Evolutionary conservation across 2,329 filamentous ascomycete genomes (phyloP).

Genomic region (Beauveria brongniartii): DNA sequence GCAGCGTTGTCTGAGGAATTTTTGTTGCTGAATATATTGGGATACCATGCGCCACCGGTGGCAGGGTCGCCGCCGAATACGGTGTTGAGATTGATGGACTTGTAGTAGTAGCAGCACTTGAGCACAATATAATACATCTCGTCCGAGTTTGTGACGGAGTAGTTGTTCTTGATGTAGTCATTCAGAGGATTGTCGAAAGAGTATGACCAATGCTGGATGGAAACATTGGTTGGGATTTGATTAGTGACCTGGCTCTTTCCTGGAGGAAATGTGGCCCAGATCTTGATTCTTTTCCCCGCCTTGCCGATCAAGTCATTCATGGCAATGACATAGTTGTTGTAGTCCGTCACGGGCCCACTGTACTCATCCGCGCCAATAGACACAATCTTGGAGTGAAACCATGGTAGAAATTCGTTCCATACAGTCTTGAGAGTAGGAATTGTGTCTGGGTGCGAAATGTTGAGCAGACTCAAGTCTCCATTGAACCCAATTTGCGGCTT

Average conservation of each 20-base stretch:
- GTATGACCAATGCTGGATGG: slow-evolving; percentile 29
- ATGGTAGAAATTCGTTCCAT: slow-evolving; percentile 45
- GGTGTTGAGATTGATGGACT: slow-evolving; percentile 36
- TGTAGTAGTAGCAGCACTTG: slow-evolving; percentile 35
- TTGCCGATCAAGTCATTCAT: slow-evolving; percentile 37
- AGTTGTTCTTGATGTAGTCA: slow-evolving; percentile 18
- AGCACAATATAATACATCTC: slow-evolving; percentile 19
- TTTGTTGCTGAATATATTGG: slow-evolving; percentile 18
- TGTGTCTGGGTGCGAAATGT: slow-evolving; percentile 37
- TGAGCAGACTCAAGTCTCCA: slow-evolving; percentile 38
- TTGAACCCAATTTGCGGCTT: slow-evolving; percentile 44
- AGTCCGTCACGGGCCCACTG: slow-evolving; percentile 36
- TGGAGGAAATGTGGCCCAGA: slow-evolving; percentile 37
- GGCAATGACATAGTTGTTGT: slow-evolving; percentile 38
- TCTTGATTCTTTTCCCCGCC: slow-evolving; percentile 36
- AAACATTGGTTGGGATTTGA: slow-evolving; percentile 11
- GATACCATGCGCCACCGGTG: slow-evolving; percentile 14
- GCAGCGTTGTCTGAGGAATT: background rate
- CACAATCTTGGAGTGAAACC: slow-evolving; percentile 47
- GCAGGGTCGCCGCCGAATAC: slow-evolving; percentile 21
- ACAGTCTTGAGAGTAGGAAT: slow-evolving; percentile 42
- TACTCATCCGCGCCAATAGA: slow-evolving; percentile 51
- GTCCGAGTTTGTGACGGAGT: slow-evolving; percentile 19
- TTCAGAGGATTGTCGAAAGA: slow-evolving; percentile 15
- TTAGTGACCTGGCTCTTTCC: slow-evolving; percentile 12